Evolutionary conservation across 1,284 basidiomycete species (phyloP), one percentile per base, ranked within the genome.

Genomic region (Phylloboletellus chloephorus): DNA sequence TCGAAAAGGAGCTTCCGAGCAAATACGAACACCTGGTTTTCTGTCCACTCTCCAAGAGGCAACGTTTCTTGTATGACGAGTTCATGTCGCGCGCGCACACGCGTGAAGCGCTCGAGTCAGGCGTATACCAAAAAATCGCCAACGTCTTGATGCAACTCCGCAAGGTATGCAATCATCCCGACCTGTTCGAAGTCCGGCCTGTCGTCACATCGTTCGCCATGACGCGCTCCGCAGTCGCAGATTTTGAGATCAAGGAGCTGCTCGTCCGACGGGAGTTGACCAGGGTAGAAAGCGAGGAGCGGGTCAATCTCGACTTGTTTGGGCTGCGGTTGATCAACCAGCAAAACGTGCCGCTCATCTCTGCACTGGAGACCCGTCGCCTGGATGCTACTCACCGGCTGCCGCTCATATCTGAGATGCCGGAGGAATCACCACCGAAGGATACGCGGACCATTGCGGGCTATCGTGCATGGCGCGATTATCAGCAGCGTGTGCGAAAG

Each of bases 71-170:
- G 7, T 98, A 98, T 65, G 95, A 98, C 71, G 95, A 98, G 63
- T 98, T 97, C 69, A 97, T 98, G 93, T 76, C 85, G 5, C 79
- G 95, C 20, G 82, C 89, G 0, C 83, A 91, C 47, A 98, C 95
- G 2, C 78, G 80, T 29, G 83, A 89, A 53, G 89, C 89, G 11
- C 73, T 98, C 35, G 74, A 84, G 12, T 91, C 88, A 4, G 95
- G 94, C 3, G 72, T 84, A 2, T 88, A 88, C 53, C 82, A 85
- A 63, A 93, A 93, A 61, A 92, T 98, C 46, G 92, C 94, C 64
- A 98, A 98, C 61, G 89, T 95, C 46, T 74, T 98, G 45, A 98
- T 98, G 94, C 95, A 98, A 61, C 73, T 96, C 15, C 78, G 90
- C 38, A 94, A 94, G 66, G 90, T 93, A 28, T 95, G 93, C 71